Conservation (phyloP, 2,329 filamentous ascomycete species). For the Ophiocordyceps australis region DNA sequence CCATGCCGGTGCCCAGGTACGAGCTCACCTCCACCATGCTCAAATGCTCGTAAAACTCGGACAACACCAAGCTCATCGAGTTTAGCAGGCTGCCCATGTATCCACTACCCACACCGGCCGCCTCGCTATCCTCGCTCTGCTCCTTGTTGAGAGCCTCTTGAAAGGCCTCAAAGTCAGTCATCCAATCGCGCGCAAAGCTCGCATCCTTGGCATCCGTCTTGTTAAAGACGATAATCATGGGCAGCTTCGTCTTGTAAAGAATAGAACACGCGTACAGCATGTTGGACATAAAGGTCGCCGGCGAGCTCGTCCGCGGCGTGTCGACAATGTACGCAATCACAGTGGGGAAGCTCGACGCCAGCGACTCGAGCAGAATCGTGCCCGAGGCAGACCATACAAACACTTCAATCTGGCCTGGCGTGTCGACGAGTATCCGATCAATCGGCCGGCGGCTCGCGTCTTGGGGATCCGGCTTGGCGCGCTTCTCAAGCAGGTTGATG, state of each 20-base stretch:
- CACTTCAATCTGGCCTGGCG: conserved; percentile 93
- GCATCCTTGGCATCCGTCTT: conserved; percentile 94
- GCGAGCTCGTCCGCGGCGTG: conserved; percentile 81
- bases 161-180: conserved; percentile 97
- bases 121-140: conserved; percentile 58
- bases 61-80: conserved; percentile 93
- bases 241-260: conserved; percentile 93
- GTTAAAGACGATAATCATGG: conserved; percentile 98
- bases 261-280: conserved; percentile 99
- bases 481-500: conserved; percentile 74
- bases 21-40: conserved; percentile 87
- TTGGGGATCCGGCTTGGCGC: conserved; percentile 45
- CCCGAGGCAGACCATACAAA: conserved; percentile 97
- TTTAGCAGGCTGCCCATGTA: conserved; percentile 95
- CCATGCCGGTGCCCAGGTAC: conserved; percentile 79
- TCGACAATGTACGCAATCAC: conserved; percentile 97
- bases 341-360: conserved; percentile 88
- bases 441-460: conserved; percentile 45
- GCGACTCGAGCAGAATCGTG: conserved; percentile 78
- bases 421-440: conserved; percentile 81
- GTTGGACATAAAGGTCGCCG: conserved; percentile 97
- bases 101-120: conserved; percentile 64
- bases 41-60: conserved; percentile 92
- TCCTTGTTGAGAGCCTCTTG: conserved; percentile 70
- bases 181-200: conserved; percentile 91